These are phyloP conservation scores for Daldinia sp. DNA, from an alignment of 2,329 filamentous ascomycete genomes.

Conservation along the genomic window DNA sequence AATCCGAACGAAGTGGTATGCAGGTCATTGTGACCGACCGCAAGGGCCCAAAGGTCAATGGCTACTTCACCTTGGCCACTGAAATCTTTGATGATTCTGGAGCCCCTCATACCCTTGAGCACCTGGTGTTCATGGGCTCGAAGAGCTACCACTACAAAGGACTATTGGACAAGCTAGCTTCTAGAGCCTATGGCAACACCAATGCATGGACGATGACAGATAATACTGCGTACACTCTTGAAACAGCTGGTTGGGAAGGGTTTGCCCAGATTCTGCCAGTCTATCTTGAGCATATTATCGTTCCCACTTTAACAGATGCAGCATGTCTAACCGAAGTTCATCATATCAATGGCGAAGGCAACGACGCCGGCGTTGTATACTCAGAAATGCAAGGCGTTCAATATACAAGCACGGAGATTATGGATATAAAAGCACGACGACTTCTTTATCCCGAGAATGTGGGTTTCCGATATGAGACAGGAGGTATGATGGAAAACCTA, in stretches of 20 bases:
- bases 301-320: slow-evolving; percentile 92
- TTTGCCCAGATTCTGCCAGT: slow-evolving; percentile 95
- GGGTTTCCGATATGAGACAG: slow-evolving; percentile 98
- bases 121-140: slow-evolving; percentile 89
- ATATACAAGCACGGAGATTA: slow-evolving; percentile 85
- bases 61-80: slow-evolving; percentile 94
- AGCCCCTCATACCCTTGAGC: slow-evolving; percentile 87
- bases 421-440: slow-evolving; percentile 84
- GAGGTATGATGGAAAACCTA: slow-evolving; percentile 93
- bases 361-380: slow-evolving; percentile 97
- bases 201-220: slow-evolving; percentile 98
- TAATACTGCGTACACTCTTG: slow-evolving; percentile 94
- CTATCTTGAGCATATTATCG: slow-evolving; percentile 92
- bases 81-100: slow-evolving; percentile 98
- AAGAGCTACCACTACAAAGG: slow-evolving; percentile 95
- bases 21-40: slow-evolving; percentile 91
- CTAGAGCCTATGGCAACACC: slow-evolving; percentile 90
- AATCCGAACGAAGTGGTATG: slow-evolving; percentile 94
- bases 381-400: slow-evolving; percentile 98
- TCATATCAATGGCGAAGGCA: slow-evolving; percentile 91
- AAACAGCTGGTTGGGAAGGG: slow-evolving; percentile 96
- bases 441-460: slow-evolving; percentile 88
- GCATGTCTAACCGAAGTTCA: slow-evolving; percentile 96
- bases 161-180: slow-evolving; percentile 92
- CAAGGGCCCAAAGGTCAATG: slow-evolving; percentile 92